Percentiles rank a stretch among this genome's conserved stretches.
Conservation (phyloP, 2,329 filamentous ascomycete genomes). For the Domatiomyces catenatus region DNA sequence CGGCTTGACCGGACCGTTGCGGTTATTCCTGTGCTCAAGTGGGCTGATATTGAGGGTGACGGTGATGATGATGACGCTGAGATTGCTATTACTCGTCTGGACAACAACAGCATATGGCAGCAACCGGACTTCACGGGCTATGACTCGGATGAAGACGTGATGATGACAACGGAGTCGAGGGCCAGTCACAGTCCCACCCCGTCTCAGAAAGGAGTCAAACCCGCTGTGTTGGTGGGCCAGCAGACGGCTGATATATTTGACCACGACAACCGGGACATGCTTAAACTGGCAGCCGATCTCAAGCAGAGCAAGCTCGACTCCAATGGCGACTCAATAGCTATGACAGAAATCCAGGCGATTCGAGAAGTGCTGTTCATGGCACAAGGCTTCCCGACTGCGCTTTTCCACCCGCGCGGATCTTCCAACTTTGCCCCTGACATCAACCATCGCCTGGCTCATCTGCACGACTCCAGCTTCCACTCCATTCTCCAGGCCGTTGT, state of each 20-base stretch:
- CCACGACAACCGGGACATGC: neutral
- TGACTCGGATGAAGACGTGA: slow-evolving; percentile 32
- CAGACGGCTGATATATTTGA: neutral
- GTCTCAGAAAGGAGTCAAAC: slow-evolving; percentile 4
- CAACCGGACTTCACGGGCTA: slow-evolving; percentile 50
- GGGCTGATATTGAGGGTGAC: slow-evolving; percentile 63
- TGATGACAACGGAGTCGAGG: slow-evolving; percentile 14
- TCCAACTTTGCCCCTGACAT: slow-evolving; percentile 1
- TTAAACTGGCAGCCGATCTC: neutral
- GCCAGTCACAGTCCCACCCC: slow-evolving; percentile 4
- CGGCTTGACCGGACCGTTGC: neutral
- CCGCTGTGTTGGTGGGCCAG: no score
- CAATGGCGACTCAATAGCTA: neutral
- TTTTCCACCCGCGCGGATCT: slow-evolving; percentile 39
- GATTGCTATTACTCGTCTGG: slow-evolving; percentile 55
- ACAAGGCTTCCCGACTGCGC: slow-evolving; percentile 55
- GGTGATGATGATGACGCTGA: slow-evolving; percentile 26
- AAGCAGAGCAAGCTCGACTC: slow-evolving; percentile 12
- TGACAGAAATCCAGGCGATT: slow-evolving; percentile 58
- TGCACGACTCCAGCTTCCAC: slow-evolving; percentile 3
- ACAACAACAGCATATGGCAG: slow-evolving; percentile 50
- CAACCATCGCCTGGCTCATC: slow-evolving; percentile 8
- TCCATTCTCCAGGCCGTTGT: slow-evolving; percentile 11
- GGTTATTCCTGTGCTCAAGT: slow-evolving; percentile 39
- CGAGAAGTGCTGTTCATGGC: slow-evolving; percentile 79